Base-by-base conservation (phyloP, 495 filamentous ascomycete species). In the Apiosordaria backusii region DNA sequence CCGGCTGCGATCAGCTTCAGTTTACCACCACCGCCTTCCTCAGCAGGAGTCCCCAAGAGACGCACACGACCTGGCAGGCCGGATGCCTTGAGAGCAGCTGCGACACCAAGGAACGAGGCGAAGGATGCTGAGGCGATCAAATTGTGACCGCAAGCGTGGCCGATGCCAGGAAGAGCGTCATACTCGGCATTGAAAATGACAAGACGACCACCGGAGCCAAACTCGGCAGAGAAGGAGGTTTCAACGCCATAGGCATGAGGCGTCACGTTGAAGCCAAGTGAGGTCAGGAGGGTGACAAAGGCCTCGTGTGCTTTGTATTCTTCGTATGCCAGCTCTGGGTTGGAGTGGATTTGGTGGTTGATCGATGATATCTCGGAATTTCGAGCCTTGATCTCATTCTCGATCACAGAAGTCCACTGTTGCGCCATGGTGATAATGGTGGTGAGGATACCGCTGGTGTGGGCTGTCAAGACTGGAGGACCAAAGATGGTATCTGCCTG, bases 21-120 rank as follows among this genome's bases (percentile, higher is more conserved):
- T 69, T 86, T 87, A 5, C 79, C 80, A 55, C 79, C 80, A 59
- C 79, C 78, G 21, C 78, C 85, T 68, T 92, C 89, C 71, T 92
- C 89, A 0, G 87, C 89, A 1, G 89, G 89, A 0, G 89, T 91
- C 1, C 89, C 89, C 10, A 91, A 79, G 3, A 92, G 74, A 6
- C 86, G 78, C 0, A 88, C 76, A 22, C 84, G 83, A 4, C 89
- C 88, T 0, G 81, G 82, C 9, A 83, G 68, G 10, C 72, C 72
- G 50, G 80, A 82, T 15, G 80, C 64, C 59, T 81, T 79, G 27
- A 90, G 72, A 0, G 82, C 76, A 15, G 81, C 77, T 0, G 82
- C 86, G 0, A 84, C 74, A 4, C 84, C 87, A 18, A 91, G 74
- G 29, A 86, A 88, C 0, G 82, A 84, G 1, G 83, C 81, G 7